Conservation (phyloP, 2,329 filamentous ascomycete species). For the Botrytis cinerea region DNA sequence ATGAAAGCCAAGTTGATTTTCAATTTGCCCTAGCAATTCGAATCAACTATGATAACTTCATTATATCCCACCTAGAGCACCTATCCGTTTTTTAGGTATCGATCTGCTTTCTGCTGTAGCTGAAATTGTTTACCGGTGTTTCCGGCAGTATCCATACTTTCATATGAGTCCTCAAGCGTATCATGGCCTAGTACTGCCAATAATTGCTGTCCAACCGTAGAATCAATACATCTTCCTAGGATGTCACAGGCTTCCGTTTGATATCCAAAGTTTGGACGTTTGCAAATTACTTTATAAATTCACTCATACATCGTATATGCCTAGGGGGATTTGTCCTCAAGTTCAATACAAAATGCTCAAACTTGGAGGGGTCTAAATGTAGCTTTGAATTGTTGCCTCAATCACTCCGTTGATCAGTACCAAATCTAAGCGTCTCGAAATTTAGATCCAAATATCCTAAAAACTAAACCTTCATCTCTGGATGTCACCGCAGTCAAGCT, state of each 20-base stretch:
- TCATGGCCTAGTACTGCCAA: not conserved
- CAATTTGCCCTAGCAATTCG: not conserved
- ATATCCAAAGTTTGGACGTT: not conserved
- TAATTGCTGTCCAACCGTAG: not conserved
- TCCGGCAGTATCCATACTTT: not conserved
- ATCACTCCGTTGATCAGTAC: not conserved
- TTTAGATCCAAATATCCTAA: not conserved
- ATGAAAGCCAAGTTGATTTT: not conserved
- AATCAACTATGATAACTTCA: not conserved
- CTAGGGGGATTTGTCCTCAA: not conserved
- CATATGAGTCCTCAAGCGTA: not conserved
- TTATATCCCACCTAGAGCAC: not conserved
- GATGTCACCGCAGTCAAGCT: not conserved
- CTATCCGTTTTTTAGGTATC: not conserved
- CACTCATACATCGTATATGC: not conserved
- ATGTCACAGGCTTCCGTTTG: not conserved
- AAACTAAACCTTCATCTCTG: too few relatives aligned
- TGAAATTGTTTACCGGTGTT: too few relatives aligned
- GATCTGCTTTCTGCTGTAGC: not conserved
- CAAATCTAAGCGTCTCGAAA: not conserved
- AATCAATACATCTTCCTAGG: not conserved
- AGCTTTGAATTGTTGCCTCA: not conserved
- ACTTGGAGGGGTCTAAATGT: not conserved
- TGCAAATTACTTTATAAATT: not conserved
- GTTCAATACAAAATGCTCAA: not conserved